Base-by-base conservation (phyloP, 768 basidiomycete species). In the Mrakia blollopis region DNA sequence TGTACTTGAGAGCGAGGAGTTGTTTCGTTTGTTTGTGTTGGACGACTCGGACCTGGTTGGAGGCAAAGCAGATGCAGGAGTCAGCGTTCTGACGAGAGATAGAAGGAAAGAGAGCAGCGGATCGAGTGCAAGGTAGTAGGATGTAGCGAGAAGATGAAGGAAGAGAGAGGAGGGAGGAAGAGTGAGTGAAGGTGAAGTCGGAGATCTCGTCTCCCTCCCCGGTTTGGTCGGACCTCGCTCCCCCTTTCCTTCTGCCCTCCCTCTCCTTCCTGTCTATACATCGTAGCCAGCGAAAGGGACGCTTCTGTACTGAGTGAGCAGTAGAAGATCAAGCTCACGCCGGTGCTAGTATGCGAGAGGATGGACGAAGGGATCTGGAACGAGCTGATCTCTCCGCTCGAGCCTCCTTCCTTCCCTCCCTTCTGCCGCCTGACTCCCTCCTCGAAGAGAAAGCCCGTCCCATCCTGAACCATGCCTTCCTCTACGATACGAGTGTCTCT, bases 1-100 rank as follows among this genome's bases (percentile, higher is more conserved):
- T 94, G 85, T 98, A 98, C 82, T 98, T 98, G 85, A 98, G 89
- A 30, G 95, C 95, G 82, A 92, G 97, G 1, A 98, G 87, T 80
- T 93, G 89, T 83, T 94, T 94, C 2, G 92, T 89, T 82, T 90
- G 89, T 83, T 96, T 97, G 86, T 97, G 94, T 83, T 98, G 94
- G 79, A 98, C 93, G 65, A 98, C 94, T 82, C 95, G 89, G 83
- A 98, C 95, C 94, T 96, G 79, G 8, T 72, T 57, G 41, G 21
- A 67, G 63, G 47, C 63, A 30, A 4, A 69, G 75, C 73, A 57
- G 54, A 69, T 39, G 81, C 61, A 70, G 73, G 47, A 52, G 54
- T 60, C 28, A 41, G 52, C 32, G 28, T 23, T 13, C 2, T n/a
- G 37, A 23, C 3, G 44, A 44, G 44, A 11, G 44, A 18, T 4